phyloP scores from a whole-genome alignment of 2,329 filamentous ascomycete genomes.

The Clarireedia paspali region DNA sequence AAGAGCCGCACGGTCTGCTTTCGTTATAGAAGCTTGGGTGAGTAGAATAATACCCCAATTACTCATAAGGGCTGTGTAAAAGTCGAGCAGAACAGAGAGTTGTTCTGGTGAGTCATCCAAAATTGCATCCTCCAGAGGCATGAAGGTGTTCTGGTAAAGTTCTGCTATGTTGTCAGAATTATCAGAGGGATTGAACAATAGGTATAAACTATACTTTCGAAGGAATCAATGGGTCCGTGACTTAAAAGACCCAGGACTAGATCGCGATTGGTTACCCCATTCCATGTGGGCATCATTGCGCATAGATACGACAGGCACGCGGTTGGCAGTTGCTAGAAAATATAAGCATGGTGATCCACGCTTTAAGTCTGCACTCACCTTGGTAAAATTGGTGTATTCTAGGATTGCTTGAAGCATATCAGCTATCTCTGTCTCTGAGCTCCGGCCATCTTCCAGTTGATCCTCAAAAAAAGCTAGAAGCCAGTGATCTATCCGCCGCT shows the following conservation, averaged over 20 bases:
- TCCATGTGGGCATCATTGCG: slow-evolving; percentile 53
- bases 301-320: slow-evolving; percentile 39
- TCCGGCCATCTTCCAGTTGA: slow-evolving; percentile 42
- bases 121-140: slow-evolving; percentile 43
- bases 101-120: slow-evolving; percentile 43
- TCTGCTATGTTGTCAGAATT: slow-evolving; percentile 32
- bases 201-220: slow-evolving; percentile 39
- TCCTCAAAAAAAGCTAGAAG: slow-evolving; percentile 48
- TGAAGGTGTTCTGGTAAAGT: slow-evolving; percentile 41
- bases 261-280: slow-evolving; percentile 47
- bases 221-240: slow-evolving; percentile 46
- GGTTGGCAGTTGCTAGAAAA: slow-evolving; percentile 26
- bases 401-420: slow-evolving; percentile 49
- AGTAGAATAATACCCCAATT: slow-evolving; percentile 46
- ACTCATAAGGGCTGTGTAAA: slow-evolving; percentile 60
- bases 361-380: slow-evolving; percentile 33
- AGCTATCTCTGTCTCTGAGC: slow-evolving; percentile 39
- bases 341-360: slow-evolving; percentile 11
- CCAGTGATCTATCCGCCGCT: slow-evolving; percentile 51
- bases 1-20: slow-evolving; percentile 26
- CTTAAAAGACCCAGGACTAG: slow-evolving; percentile 51
- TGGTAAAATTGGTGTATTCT: slow-evolving; percentile 48
- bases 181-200: too few relatives aligned
- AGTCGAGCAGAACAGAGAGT: slow-evolving; percentile 51
- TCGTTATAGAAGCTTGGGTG: slow-evolving; percentile 28